Evolutionary conservation across 78 protist species (phyloP).

Genomic region (Pigoraptor vietnamica): DNA sequence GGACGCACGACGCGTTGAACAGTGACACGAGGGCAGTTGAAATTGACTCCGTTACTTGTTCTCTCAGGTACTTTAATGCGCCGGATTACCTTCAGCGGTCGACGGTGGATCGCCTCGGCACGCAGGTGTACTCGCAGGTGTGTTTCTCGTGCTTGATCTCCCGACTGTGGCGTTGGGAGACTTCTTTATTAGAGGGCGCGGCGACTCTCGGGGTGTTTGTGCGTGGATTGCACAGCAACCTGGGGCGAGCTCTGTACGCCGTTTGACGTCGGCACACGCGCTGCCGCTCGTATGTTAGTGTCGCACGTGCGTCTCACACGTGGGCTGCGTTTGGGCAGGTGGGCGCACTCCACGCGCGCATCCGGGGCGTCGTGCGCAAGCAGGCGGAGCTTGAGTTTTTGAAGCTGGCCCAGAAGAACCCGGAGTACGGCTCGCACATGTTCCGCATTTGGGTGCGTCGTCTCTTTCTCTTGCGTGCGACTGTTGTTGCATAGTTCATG

Average conservation of each 20-base stretch:
- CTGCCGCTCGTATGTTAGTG: no score
- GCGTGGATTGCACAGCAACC: no score
- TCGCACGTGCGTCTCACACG: no score
- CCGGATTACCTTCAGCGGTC: background rate
- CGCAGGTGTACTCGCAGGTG: background rate
- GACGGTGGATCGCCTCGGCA: background rate
- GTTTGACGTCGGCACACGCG: no score
- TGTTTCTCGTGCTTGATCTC: no score
- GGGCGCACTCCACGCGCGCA: background rate
- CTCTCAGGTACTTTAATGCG: background rate
- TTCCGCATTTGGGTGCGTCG: background rate
- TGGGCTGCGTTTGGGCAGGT: background rate
- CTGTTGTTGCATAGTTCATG: no score
- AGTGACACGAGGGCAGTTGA: no score
- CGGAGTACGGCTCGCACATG: background rate
- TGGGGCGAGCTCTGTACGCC: no score
- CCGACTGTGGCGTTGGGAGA: no score
- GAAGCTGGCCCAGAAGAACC: background rate
- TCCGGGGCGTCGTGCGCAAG: background rate
- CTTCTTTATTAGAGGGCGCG: background rate
- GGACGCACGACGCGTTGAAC: background rate
- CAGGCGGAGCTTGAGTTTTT: background rate
- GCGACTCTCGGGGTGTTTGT: background rate
- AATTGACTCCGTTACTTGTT: no score
- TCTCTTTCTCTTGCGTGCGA: no score